Conservation (phyloP, 306 rosid species). For the Medicago arabica region DNA sequence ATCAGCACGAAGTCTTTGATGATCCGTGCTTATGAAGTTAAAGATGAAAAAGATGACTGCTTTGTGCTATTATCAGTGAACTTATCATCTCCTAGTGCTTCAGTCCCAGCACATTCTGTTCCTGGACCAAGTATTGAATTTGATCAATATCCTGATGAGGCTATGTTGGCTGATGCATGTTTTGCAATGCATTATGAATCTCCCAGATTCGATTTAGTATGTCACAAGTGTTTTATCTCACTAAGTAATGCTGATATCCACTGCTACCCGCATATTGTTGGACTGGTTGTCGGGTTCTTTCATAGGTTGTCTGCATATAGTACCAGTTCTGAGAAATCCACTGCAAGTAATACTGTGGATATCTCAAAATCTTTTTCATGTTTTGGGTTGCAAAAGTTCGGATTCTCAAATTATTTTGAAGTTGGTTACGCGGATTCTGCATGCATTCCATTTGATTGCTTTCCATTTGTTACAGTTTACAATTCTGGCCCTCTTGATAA, state of each 20-base stretch:
- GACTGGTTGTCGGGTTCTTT: slow-evolving; percentile 67
- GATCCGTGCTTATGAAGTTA: slow-evolving; percentile 50
- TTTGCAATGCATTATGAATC: slow-evolving; percentile 64
- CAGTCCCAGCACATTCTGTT: slow-evolving; percentile 49
- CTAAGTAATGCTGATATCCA: slow-evolving; percentile 72
- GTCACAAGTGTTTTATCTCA: slow-evolving; percentile 49
- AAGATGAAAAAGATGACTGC: slow-evolving; percentile 57
- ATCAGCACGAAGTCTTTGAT: slow-evolving; percentile 55
- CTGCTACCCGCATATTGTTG: slow-evolving; percentile 68
- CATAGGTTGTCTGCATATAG: slow-evolving; percentile 53
- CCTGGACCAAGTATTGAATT: slow-evolving; percentile 44
- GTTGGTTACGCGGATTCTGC: slow-evolving; percentile 65
- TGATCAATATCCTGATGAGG: slow-evolving; percentile 49
- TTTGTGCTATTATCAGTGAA: slow-evolving; percentile 58
- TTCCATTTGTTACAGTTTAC: slow-evolving; percentile 76
- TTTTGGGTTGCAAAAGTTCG: slow-evolving; percentile 70
- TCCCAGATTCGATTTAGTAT: slow-evolving; percentile 45
- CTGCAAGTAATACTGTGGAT: slow-evolving; percentile 42
- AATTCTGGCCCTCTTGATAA: slow-evolving; percentile 67
- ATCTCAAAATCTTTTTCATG: slow-evolving; percentile 40
- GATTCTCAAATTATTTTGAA: slow-evolving; percentile 83
- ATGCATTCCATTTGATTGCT: slow-evolving; percentile 72
- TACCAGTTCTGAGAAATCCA: slow-evolving; percentile 42
- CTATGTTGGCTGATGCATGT: slow-evolving; percentile 52
- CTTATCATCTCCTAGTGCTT: slow-evolving; percentile 47